Evolutionary conservation across 1,284 basidiomycete genomes (phyloP).

Genomic region (Taiwanofungus camphoratus): DNA sequence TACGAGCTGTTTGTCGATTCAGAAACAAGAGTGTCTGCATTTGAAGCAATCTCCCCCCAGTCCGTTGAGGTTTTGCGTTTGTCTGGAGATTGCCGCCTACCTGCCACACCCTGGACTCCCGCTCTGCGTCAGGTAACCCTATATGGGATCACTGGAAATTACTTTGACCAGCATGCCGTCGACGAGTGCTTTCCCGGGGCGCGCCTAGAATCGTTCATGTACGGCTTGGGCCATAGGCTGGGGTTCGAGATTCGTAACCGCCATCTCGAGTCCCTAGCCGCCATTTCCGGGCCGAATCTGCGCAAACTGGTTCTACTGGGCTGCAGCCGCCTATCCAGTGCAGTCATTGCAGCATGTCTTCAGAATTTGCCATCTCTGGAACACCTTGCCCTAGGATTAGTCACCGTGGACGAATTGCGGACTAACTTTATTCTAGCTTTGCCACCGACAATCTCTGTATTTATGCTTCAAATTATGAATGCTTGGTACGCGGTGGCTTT

Average conservation of each 20-base stretch:
- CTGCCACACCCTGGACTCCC: slow-evolving; percentile 16
- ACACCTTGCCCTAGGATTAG: slow-evolving; percentile 33
- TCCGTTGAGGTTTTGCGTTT: slow-evolving; percentile 29
- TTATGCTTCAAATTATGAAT: slow-evolving; percentile 34
- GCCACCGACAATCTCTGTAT: slow-evolving; percentile 22
- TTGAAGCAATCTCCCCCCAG: slow-evolving; percentile 26
- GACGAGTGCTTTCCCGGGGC: slow-evolving; percentile 24
- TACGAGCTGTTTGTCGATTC: slow-evolving; percentile 34
- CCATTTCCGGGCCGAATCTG: slow-evolving; percentile 23
- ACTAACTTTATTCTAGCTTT: slow-evolving; percentile 32
- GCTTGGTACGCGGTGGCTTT: slow-evolving; percentile 30
- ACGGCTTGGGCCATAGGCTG: slow-evolving; percentile 29
- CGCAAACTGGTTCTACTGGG: slow-evolving; percentile 34
- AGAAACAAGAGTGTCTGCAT: slow-evolving; percentile 25
- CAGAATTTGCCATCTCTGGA: slow-evolving; percentile 26
- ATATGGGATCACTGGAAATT: slow-evolving; percentile 30
- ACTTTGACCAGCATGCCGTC: slow-evolving; percentile 31
- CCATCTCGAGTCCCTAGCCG: slow-evolving; percentile 30
- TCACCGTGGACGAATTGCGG: slow-evolving; percentile 32
- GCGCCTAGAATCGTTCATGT: slow-evolving; percentile 31
- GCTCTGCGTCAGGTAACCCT: slow-evolving; percentile 30
- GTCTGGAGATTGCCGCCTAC: slow-evolving; percentile 30
- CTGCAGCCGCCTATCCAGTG: slow-evolving; percentile 29
- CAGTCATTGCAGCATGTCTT: slow-evolving; percentile 27
- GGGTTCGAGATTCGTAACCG: slow-evolving; percentile 34